Conservation (phyloP, 1,284 basidiomycete genomes). For the Ganoderma resinaceum region DNA sequence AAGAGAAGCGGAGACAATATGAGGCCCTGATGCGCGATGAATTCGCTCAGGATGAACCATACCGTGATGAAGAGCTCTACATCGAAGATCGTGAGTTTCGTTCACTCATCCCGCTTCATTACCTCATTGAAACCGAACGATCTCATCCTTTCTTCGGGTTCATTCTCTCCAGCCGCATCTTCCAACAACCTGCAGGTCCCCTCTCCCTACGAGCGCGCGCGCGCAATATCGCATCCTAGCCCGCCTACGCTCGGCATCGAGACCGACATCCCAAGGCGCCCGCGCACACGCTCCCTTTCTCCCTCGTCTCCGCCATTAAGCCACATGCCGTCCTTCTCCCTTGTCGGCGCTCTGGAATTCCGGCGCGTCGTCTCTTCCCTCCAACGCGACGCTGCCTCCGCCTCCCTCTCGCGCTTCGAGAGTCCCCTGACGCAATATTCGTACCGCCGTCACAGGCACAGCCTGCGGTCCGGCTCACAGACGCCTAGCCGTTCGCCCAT, state of each 20-base stretch:
- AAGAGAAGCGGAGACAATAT: constrained; percentile 50
- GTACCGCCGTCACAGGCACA: constrained; percentile 72
- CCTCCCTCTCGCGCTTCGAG: constrained; percentile 69
- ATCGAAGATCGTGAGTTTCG: constrained; percentile 62
- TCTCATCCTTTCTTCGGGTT: background rate
- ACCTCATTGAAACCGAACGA: background rate
- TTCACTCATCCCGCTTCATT: background rate
- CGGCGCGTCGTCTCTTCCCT: constrained; percentile 87
- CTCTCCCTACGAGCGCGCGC: constrained; percentile 39
- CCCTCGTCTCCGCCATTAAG: constrained; percentile 45
- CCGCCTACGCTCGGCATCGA: constrained; percentile 49
- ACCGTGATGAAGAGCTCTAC: constrained; percentile 57
- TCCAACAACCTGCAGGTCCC: constrained; percentile 25
- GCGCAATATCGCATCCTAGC: constrained; percentile 45
- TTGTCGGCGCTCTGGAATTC: constrained; percentile 94
- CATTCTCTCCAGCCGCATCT: constrained; percentile 8
- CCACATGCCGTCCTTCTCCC: constrained; percentile 84
- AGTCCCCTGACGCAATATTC: constrained; percentile 74
- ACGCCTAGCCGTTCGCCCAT: constrained; percentile 32
- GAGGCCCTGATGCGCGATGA: constrained; percentile 68
- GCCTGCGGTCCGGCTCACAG: constrained; percentile 40
- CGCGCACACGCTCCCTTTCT: constrained; percentile 47
- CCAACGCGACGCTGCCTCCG: constrained; percentile 64
- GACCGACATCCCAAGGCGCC: constrained; percentile 47
- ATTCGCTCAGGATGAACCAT: constrained; percentile 61